phyloP scores from a whole-genome alignment of 2,329 filamentous ascomycete species.

The Paramyrothecium roridum region DNA sequence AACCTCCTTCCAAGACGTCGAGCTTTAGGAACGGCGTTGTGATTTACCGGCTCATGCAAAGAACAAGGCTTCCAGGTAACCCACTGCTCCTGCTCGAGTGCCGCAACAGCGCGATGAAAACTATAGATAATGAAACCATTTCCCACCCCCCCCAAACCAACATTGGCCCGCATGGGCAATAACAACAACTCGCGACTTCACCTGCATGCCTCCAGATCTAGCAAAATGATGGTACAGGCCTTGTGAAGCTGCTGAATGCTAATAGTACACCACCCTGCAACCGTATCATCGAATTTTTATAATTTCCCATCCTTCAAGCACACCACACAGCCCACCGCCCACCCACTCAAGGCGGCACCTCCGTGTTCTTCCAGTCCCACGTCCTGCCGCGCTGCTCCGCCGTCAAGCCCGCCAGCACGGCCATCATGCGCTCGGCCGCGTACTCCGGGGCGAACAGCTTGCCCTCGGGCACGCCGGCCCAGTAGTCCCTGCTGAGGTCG shows the following conservation, averaged over 20 bases:
- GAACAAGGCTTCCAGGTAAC: too few species aligned
- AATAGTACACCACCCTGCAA: conserved; percentile 2
- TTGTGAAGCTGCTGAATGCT: too few species aligned
- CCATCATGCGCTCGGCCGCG: conserved; percentile 61
- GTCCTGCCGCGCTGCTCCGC: conserved; percentile 57
- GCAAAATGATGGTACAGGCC: too few species aligned
- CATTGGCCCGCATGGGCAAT: too few species aligned
- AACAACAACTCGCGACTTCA: too few species aligned
- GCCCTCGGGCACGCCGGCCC: conserved; percentile 56
- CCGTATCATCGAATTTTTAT: too few species aligned
- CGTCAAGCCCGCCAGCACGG: conserved; percentile 50
- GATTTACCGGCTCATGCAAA: not conserved
- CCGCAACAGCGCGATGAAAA: not conserved
- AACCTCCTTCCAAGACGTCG: conserved; percentile 62
- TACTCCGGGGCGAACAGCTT: conserved; percentile 66
- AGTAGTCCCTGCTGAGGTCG: conserved; percentile 69
- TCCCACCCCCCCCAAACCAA: too few species aligned
- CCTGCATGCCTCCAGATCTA: too few species aligned
- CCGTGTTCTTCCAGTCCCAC: conserved; percentile 68
- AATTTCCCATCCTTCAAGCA: too few species aligned
- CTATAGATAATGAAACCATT: not conserved
- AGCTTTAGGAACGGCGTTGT: conserved; percentile 38
- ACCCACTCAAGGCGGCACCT: conserved; percentile 59
- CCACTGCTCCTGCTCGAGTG: not conserved
- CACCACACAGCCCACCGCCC: too few species aligned